These are phyloP conservation scores for Cyclotella kingstonii DNA, from an alignment of 108 stramenopile genomes.

Conservation along the genomic window DNA sequence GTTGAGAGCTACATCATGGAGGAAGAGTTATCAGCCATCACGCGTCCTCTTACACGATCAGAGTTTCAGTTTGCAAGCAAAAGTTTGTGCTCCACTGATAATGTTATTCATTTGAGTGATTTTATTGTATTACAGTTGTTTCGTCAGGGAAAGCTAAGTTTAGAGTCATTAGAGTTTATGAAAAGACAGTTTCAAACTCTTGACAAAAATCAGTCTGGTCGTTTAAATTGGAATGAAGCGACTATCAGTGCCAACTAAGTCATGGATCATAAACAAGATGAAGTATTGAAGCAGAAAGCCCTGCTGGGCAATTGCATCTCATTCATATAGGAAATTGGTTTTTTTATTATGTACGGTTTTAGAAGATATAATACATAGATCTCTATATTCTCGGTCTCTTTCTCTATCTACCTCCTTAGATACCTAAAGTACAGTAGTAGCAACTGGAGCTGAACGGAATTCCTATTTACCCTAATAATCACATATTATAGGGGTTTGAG, in stretches of 20 bases:
- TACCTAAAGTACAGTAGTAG: too few species aligned
- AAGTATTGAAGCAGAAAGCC: too few species aligned
- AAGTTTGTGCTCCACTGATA: conserved; percentile 39
- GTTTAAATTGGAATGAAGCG: conserved; percentile 10
- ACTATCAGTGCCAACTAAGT: neutral
- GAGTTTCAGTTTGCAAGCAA: conserved; percentile 59
- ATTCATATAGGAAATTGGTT: too few species aligned
- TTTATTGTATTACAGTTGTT: conserved; percentile 68
- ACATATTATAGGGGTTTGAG: too few species aligned
- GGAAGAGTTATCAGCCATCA: conserved; percentile 45
- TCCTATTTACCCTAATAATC: too few species aligned
- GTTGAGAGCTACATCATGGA: conserved; percentile 52
- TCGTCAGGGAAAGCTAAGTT: conserved; percentile 57
- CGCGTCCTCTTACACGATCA: conserved; percentile 41
- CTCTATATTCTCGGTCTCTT: too few species aligned
- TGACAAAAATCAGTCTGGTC: conserved; percentile 16
- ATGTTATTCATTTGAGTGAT: conserved; percentile 52
- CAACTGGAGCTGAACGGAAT: too few species aligned
- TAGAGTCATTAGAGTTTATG: conserved; percentile 48
- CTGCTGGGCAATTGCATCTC: too few species aligned
- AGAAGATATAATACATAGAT: too few species aligned
- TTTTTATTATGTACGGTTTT: too few species aligned
- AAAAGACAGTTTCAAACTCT: conserved; percentile 42
- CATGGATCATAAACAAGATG: too few species aligned
- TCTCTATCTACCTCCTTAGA: too few species aligned